phyloP scores from a whole-genome alignment of 805 yeast species.

The Metschnikowia proteae region DNA sequence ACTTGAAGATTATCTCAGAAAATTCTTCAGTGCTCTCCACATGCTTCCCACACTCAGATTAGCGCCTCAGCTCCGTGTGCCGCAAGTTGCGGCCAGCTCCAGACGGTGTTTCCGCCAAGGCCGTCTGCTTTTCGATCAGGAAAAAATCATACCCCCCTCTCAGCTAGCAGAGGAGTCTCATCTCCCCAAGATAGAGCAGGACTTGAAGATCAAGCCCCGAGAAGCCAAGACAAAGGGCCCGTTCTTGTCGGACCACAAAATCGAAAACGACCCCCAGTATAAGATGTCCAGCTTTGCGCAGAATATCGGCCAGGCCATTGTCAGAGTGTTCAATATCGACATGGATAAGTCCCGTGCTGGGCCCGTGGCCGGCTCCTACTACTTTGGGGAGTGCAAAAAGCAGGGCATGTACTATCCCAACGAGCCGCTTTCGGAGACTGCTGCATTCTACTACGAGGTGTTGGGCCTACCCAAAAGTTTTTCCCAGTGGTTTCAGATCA shows the following conservation, averaged over 20 bases:
- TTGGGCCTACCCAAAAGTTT: conserved; percentile 80
- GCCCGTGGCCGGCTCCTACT: conserved; percentile 86
- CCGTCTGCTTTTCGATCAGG: conserved; percentile 19
- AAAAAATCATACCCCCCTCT: conserved; percentile 29
- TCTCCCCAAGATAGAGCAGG: conserved; percentile 36
- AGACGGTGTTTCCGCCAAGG: conserved; percentile 11
- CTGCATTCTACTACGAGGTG: conserved; percentile 81
- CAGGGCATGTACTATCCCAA: conserved; percentile 79
- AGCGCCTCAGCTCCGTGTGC: not conserved
- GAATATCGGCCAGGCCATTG: conserved; percentile 59
- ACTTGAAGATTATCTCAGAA: not conserved
- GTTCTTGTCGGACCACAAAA: conserved; percentile 36
- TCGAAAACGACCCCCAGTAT: conserved; percentile 36
- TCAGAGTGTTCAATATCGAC: conserved; percentile 65
- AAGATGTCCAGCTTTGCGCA: conserved; percentile 36
- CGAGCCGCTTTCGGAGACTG: conserved; percentile 67
- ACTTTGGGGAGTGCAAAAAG: conserved; percentile 79
- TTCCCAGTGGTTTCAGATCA: conserved; percentile 95
- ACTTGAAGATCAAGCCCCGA: conserved; percentile 31
- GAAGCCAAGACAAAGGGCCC: conserved; percentile 35
- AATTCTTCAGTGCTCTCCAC: not conserved
- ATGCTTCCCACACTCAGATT: conserved; percentile 1
- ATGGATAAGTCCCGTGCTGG: conserved; percentile 94
- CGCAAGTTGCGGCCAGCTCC: not conserved
- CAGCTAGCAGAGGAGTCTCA: conserved; percentile 38